Conservation (phyloP, 305 asterid genomes). For the Fraxinus velutina region DNA sequence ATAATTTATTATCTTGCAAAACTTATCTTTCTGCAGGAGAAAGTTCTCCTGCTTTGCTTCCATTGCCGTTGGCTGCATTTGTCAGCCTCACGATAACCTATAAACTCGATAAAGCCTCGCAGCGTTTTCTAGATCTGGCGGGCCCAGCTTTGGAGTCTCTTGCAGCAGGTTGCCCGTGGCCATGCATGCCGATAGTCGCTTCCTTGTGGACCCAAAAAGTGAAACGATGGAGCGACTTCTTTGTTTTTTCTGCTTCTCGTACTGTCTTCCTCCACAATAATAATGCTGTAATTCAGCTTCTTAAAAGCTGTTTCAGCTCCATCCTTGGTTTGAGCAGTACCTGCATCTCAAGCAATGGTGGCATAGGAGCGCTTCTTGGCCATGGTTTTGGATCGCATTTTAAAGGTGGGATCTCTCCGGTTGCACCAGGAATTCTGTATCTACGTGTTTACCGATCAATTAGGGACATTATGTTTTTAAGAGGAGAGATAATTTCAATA, state of each 20-base stretch:
- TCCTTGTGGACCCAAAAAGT: slow-evolving; percentile 97
- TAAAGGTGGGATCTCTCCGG: slow-evolving; percentile 86
- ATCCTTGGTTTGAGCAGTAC: slow-evolving; percentile 58
- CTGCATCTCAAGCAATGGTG: slow-evolving; percentile 69
- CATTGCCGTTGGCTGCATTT: slow-evolving; percentile 94
- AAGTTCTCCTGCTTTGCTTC: slow-evolving; percentile 83
- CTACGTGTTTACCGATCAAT: slow-evolving; percentile 77
- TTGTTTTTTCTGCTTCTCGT: slow-evolving; percentile 87
- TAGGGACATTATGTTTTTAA: slow-evolving; percentile 78
- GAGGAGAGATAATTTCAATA: slow-evolving; percentile 71
- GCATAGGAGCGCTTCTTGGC: slow-evolving; percentile 85
- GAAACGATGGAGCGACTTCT: slow-evolving; percentile 91
- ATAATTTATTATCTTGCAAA: slow-evolving; percentile 18
- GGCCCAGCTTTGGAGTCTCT: slow-evolving; percentile 97
- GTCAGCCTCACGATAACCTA: slow-evolving; percentile 99
- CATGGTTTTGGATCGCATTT: slow-evolving; percentile 92
- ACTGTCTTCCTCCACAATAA: slow-evolving; percentile 92
- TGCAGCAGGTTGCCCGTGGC: slow-evolving; percentile 99
- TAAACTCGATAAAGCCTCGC: slow-evolving; percentile 91
- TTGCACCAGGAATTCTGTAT: slow-evolving; percentile 90
- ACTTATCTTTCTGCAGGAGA: slow-evolving; percentile 47
- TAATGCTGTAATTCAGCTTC: slow-evolving; percentile 85
- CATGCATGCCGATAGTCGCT: slow-evolving; percentile 97
- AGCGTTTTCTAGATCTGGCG: slow-evolving; percentile 86
- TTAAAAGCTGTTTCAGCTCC: slow-evolving; percentile 70